phyloP scores from a whole-genome alignment of 2,329 filamentous ascomycete species.

The Neonectria punicea region DNA sequence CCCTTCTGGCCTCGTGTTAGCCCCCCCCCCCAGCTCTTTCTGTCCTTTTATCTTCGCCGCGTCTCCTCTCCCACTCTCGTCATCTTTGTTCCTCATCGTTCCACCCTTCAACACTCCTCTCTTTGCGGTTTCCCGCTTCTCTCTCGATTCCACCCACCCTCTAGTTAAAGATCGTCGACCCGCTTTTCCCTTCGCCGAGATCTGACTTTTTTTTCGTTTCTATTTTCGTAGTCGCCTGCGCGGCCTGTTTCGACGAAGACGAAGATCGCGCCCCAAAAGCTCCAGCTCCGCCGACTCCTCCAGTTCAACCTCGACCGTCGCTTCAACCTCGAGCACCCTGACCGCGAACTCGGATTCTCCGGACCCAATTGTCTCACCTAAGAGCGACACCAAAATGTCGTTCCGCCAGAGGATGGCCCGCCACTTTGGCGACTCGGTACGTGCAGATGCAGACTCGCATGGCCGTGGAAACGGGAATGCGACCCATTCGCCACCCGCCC shows the following conservation, averaged over 20 bases:
- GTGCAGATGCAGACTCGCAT: conserved; percentile 34
- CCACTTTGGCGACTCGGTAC: conserved; percentile 60
- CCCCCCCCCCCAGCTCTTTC: background rate
- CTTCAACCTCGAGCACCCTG: conserved; percentile 22
- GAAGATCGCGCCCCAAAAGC: conserved; percentile 34
- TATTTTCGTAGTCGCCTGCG: conserved; percentile 35
- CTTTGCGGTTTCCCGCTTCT: conserved; percentile 1
- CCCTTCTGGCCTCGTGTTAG: background rate
- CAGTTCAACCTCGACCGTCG: conserved; percentile 19
- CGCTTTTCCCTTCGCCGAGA: conserved; percentile 19
- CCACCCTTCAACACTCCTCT: background rate
- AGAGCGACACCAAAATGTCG: conserved; percentile 47
- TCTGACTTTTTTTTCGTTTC: conserved; percentile 31
- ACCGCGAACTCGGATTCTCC: conserved; percentile 34
- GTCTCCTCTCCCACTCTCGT: background rate
- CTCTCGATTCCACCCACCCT: background rate
- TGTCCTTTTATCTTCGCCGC: background rate
- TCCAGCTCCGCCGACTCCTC: conserved; percentile 36
- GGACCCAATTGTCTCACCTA: conserved; percentile 25
- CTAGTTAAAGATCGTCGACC: conserved; percentile 13
- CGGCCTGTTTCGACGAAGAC: conserved; percentile 37
- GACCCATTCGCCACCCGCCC: background rate
- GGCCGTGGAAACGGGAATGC: background rate
- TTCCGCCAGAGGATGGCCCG: conserved; percentile 57
- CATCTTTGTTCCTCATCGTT: background rate